Conservation (phyloP, 805 yeast species). For the Ogataea allantospora region DNA sequence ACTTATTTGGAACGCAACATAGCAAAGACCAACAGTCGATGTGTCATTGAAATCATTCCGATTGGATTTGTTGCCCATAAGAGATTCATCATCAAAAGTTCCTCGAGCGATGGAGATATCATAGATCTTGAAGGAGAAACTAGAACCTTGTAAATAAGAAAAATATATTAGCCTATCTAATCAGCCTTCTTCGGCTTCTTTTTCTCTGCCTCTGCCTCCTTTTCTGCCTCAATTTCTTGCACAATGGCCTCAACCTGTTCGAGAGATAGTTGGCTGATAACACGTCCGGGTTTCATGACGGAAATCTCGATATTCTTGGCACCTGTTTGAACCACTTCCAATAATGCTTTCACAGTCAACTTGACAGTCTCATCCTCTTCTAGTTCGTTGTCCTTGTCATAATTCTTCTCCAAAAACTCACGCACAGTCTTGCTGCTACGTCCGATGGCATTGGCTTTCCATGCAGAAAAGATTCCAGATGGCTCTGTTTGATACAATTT, state of each 20-base stretch:
- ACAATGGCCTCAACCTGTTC: conserved; percentile 77
- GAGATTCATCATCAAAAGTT: conserved; percentile 27
- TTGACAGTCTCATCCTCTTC: conserved; percentile 70
- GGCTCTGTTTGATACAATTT: conserved; percentile 94
- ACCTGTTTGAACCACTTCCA: conserved; percentile 98
- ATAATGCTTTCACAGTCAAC: conserved; percentile 78
- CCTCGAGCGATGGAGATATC: conserved; percentile 25
- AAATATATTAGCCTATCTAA: conserved; percentile 10
- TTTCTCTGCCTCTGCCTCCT: conserved; percentile 78
- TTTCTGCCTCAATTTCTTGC: conserved; percentile 81
- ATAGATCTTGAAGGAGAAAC: conserved; percentile 33
- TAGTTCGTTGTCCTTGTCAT: conserved; percentile 52
- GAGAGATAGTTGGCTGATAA: conserved; percentile 56
- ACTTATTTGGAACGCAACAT: conserved; percentile 27
- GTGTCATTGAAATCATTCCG: conserved; percentile 30
- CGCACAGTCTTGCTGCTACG: conserved; percentile 92
- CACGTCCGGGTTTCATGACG: conserved; percentile 69
- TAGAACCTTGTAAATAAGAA: conserved; percentile 13
- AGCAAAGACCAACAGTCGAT: conserved; percentile 23
- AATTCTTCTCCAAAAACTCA: conserved; percentile 90
- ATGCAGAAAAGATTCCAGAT: conserved; percentile 92
- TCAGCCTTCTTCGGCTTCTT: conserved; percentile 45
- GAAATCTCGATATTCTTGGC: conserved; percentile 94
- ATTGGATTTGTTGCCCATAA: conserved; percentile 14
- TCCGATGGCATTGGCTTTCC: conserved; percentile 98